Evolutionary conservation across 345 rosid species (phyloP), one percentile per base, ranked within the genome.

Genomic region (Citrus reticulata): DNA sequence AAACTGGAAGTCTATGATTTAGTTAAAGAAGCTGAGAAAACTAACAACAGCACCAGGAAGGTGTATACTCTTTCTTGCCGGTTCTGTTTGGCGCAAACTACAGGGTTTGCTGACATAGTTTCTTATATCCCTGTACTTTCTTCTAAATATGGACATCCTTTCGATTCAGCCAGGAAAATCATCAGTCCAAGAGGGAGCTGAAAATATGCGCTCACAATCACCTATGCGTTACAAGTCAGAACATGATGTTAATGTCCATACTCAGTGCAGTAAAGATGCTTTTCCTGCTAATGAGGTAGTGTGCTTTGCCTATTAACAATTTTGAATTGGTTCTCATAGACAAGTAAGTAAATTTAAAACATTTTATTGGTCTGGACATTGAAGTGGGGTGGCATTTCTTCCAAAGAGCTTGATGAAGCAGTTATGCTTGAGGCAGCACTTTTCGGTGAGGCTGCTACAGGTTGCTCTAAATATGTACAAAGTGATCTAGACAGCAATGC

Each of bases 301-400:
- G 34, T 49, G 61, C 64, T 73, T 80, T 68, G 68, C 13, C 40
- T 75, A 37, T 20, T 17, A 57, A 42, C 58, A 35, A 62, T 77
- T 54, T 42, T 74, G 42, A 74, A 35, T 54, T 74, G 67, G 60
- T 27, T 73, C 54, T 34, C 76, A 29, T 75, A 65, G 68, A 55
- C 55, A 60, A 72, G 46, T 24, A n/a, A 63, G n/a, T 42, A 42
- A 62, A 69, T 22, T 19, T 63, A 72, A 73, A 60, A 76, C 49
- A 32, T 29, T 24, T 54, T 17, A 51, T 32, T 14, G 67, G 58
- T 60, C 37, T 58, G 77, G 76, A 70, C 62, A 59, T 66, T 73
- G 62, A 83, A 92, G 97, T 91, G 88, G 93, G 88, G 88, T 81
- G 88, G 83, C 78, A 83, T 92, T 80, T 92, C 93, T 76, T 57